Conservation (phyloP, 768 basidiomycete genomes). For the Tylopilus plumbeoviolaceoides region DNA sequence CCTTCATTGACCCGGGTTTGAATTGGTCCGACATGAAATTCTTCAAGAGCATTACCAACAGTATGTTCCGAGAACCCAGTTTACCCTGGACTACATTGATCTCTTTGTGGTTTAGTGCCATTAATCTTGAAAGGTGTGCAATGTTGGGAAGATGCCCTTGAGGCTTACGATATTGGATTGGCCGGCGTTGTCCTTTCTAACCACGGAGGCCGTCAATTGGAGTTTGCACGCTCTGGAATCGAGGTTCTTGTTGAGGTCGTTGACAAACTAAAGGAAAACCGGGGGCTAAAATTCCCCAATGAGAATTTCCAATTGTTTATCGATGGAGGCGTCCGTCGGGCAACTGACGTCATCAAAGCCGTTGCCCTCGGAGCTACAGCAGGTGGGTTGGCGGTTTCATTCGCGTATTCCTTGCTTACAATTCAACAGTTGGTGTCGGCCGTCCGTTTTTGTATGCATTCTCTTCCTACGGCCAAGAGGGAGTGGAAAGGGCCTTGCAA, state of each 20-base stretch:
- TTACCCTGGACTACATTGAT: constrained; percentile 1
- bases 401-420: constrained; percentile 8
- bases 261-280: constrained; percentile 57
- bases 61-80: constrained; percentile 26
- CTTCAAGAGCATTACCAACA: constrained; percentile 76
- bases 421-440: constrained; percentile 64
- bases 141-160: constrained; percentile 84
- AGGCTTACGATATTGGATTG: constrained; percentile 73
- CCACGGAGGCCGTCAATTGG: constrained; percentile 76
- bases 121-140: constrained; percentile 89
- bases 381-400: constrained; percentile 34
- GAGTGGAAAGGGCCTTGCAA: constrained; percentile 77
- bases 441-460: constrained; percentile 87
- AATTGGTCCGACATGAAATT: constrained; percentile 66
- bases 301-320: constrained; percentile 80
- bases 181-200: constrained; percentile 84
- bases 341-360: constrained; percentile 87
- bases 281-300: constrained; percentile 72
- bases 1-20: constrained; percentile 92
- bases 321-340: constrained; percentile 92
- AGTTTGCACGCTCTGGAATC: constrained; percentile 82
- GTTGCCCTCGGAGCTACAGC: constrained; percentile 88
- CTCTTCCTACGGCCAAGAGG: constrained; percentile 84
- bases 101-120: constrained; percentile 56
- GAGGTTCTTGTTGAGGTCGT: constrained; percentile 90